Base-by-base conservation (phyloP, 2,329 filamentous ascomycete genomes). In the Penicillium sp. region DNA sequence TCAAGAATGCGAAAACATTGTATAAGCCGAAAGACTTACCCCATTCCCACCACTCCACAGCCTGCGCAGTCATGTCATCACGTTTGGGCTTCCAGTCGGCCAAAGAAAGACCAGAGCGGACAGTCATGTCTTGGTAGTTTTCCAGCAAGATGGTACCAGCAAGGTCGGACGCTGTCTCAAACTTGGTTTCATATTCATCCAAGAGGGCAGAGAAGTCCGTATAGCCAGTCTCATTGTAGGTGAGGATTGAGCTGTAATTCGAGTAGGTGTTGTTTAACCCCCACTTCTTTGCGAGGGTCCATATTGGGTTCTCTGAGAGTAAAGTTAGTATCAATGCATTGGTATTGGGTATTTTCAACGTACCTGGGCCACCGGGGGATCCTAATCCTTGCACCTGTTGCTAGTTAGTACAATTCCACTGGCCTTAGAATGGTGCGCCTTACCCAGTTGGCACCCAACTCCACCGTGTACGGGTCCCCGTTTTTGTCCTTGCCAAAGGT, bases 381-480 rank as follows among this genome's bases (percentile, higher is more conserved):
- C 72, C 77, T 26, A 76, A 67, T 24, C 75, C 80, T 75, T 77
- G 79, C 29, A 79, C 66, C 76, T 77, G 46, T 57, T 22, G 11
- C n/a, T 39, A 9, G 35, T 39, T 5, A 39, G 16, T 16, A 13
- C 21, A 13, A 10, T 16, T 37, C 16, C 14, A n/a, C 0, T 1
- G 44, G 22, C 1, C n/a, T 31, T 27, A 10, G 21, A 44, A 9
- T 19, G 10, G 19, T 52, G 6, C 22, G 21, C 56, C 56, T 39
- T 68, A 80, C 79, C 87, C 87, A 90, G 60, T 90, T 90, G 7
- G 87, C 87, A 2, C 87, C 87, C 0, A 87, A 73, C 68, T 90
- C 87, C 10, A 90, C 77, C 0, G 76, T 79, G 57, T 85, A 86
- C 0, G 83, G 80, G 0, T 79, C 75, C 0, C 84, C 84, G 35